phyloP scores from a whole-genome alignment of 345 rosid genomes.

The Bruguiera sexangula region DNA sequence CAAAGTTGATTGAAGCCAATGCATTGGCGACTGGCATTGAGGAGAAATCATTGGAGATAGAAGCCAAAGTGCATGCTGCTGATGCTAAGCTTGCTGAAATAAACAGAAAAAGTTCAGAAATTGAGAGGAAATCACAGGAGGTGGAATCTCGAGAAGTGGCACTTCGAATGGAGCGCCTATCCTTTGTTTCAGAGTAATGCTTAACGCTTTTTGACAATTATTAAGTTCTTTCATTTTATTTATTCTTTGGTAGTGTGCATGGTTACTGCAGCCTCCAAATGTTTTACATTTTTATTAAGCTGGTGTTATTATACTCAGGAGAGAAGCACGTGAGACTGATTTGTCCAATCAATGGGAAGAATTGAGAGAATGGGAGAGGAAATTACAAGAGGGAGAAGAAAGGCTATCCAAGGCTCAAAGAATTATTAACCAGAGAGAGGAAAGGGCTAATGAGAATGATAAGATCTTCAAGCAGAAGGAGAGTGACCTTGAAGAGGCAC shows the following conservation, averaged over 20 bases:
- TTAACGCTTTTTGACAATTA: conserved; percentile 2
- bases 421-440: conserved; percentile 84
- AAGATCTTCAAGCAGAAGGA: conserved; percentile 66
- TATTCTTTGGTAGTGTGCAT: background rate
- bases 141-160: conserved; percentile 65
- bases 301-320: conserved; percentile 40
- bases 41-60: conserved; percentile 83
- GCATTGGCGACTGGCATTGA: conserved; percentile 72
- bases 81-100: conserved; percentile 95
- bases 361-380: conserved; percentile 86
- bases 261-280: conserved; percentile 3
- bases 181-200: conserved; percentile 76
- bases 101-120: conserved; percentile 76
- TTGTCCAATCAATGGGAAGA: conserved; percentile 91
- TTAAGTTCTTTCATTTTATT: background rate
- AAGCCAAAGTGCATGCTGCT: conserved; percentile 67
- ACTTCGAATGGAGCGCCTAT: conserved; percentile 66
- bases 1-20: conserved; percentile 83
- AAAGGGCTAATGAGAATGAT: conserved; percentile 77
- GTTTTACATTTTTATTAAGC: conserved; percentile 5
- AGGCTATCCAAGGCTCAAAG: conserved; percentile 60
- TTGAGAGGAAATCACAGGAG: conserved; percentile 71
- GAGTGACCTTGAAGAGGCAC: conserved; percentile 73
- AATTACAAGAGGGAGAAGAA: conserved; percentile 86
- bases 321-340: conserved; percentile 59